Percentiles rank a stretch among this genome's conserved stretches.
Conservation (phyloP, 2,329 filamentous ascomycete genomes). For the Atkinsonella hypoxylon region DNA sequence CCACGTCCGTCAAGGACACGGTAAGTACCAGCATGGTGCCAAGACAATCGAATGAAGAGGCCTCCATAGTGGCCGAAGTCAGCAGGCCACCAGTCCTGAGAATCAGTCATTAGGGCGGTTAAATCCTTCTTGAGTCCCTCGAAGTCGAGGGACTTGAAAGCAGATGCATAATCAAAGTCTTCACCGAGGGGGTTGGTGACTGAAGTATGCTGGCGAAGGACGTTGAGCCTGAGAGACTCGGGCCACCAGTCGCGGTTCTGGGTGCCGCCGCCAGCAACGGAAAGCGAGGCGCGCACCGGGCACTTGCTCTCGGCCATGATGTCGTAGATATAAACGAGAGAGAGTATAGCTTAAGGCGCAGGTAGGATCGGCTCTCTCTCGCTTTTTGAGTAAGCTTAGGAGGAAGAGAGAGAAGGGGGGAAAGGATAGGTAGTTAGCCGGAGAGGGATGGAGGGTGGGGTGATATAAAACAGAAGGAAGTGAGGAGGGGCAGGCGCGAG, state of each 20-base stretch:
- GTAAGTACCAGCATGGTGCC: constrained; percentile 72
- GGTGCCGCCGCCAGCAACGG: constrained; percentile 50
- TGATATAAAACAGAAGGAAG: not conserved
- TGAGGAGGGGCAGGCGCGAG: no score
- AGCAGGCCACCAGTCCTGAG: constrained; percentile 71
- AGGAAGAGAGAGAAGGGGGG: not conserved
- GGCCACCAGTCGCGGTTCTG: constrained; percentile 67
- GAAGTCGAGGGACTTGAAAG: constrained; percentile 52
- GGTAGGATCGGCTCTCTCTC: not conserved
- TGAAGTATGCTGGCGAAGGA: constrained; percentile 59
- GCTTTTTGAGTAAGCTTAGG: not conserved
- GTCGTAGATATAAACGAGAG: not conserved
- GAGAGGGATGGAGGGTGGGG: not conserved
- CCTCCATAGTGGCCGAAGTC: constrained; percentile 75
- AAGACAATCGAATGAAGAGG: constrained; percentile 69
- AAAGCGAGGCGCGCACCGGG: constrained; percentile 19
- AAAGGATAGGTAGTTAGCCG: not conserved
- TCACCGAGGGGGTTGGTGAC: constrained; percentile 50
- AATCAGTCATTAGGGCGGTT: constrained; percentile 60
- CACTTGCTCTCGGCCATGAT: constrained; percentile 21
- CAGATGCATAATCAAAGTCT: constrained; percentile 60
- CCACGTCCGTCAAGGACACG: constrained; percentile 64
- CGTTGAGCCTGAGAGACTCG: constrained; percentile 51
- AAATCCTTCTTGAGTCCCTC: constrained; percentile 65
- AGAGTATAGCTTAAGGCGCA: no score